phyloP scores from a whole-genome alignment of 768 basidiomycete genomes.

The Daedalea quercina region DNA sequence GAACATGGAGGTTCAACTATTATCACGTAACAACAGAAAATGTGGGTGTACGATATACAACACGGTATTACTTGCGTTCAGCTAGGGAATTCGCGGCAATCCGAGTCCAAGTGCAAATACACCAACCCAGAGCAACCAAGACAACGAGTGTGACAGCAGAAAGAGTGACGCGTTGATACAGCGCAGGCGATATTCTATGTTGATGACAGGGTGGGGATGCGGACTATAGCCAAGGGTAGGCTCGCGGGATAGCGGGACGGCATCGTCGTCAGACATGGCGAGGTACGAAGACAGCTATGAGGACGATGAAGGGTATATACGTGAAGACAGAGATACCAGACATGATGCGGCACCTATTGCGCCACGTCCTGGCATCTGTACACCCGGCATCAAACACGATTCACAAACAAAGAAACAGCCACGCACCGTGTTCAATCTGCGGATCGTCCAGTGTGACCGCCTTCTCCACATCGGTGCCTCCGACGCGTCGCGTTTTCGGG shows the following conservation, averaged over 20 bases:
- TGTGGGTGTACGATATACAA: not conserved
- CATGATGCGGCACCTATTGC: constrained; percentile 71
- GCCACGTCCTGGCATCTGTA: constrained; percentile 69
- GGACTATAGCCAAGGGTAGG: too few species aligned
- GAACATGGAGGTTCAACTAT: not conserved
- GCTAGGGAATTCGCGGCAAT: not conserved
- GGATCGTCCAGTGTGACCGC: constrained; percentile 72
- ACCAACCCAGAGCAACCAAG: not conserved
- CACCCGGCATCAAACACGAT: constrained; percentile 2
- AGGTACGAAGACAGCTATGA: constrained; percentile 56
- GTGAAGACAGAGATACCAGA: constrained; percentile 59
- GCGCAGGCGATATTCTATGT: not conserved
- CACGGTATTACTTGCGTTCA: constrained; percentile 1
- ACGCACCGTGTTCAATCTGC: constrained; percentile 70
- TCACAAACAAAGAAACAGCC: not conserved
- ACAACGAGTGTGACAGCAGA: constrained; percentile 1
- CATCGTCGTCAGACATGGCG: constrained; percentile 7
- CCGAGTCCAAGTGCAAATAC: not conserved
- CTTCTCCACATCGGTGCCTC: constrained; percentile 52
- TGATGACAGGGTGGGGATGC: not conserved
- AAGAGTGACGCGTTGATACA: constrained; percentile 4
- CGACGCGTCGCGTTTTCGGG: constrained; percentile 57
- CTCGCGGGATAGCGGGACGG: too few species aligned
- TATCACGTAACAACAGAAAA: not conserved
- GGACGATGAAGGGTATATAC: constrained; percentile 74